Conservation (phyloP, 116 monocot genomes). For the Papilionanthe hybrid region DNA sequence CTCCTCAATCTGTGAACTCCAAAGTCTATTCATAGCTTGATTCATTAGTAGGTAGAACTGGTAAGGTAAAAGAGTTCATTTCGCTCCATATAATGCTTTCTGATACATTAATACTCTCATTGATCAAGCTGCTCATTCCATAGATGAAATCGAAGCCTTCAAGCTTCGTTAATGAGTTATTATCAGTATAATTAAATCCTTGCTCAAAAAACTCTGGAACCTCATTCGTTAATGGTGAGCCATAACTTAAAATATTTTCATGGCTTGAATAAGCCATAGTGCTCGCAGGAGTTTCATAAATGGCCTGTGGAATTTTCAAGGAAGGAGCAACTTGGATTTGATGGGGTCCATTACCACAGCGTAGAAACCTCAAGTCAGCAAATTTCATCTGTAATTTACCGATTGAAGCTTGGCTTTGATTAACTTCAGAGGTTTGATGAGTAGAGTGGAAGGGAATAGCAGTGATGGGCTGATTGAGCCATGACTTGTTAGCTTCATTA, state of each 20-base stretch:
- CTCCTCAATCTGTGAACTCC: not conserved
- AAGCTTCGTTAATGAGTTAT: not conserved
- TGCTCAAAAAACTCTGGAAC: not conserved
- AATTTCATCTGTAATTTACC: not conserved
- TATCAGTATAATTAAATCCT: not conserved
- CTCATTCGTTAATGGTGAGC: not conserved
- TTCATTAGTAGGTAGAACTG: not conserved
- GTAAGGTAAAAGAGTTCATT: no score
- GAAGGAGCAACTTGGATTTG: not conserved
- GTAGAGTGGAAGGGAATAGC: no score
- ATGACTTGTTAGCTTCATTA: no score
- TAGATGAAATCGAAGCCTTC: not conserved
- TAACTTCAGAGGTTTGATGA: no score
- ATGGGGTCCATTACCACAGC: not conserved
- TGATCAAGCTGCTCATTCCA: constrained; percentile 1
- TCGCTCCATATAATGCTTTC: not conserved
- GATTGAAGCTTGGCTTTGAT: not conserved
- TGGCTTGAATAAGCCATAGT: no score
- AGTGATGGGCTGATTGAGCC: no score
- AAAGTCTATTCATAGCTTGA: not conserved
- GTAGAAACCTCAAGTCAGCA: not conserved
- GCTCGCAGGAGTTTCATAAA: not conserved
- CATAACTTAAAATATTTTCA: no score
- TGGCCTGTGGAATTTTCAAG: not conserved
- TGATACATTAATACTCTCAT: not conserved